Evolutionary conservation across 805 yeast species (phyloP).

Genomic region (Phaffomyces opuntiae): DNA sequence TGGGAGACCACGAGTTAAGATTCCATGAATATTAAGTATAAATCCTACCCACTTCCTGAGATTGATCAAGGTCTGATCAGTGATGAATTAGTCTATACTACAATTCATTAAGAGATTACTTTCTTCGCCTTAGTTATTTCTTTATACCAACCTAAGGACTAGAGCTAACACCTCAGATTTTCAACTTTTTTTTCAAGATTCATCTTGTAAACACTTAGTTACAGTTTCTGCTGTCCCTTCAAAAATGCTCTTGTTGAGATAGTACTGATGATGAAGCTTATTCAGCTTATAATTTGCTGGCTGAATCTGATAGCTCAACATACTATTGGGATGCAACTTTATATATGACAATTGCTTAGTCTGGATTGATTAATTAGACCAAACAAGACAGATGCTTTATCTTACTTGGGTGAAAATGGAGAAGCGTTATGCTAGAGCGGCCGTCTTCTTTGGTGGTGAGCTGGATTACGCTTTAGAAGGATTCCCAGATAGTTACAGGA

Average conservation of each 20-base stretch:
- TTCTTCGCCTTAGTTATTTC: too few species aligned
- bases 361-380: slow-evolving; percentile 22
- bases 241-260: slow-evolving; percentile 20
- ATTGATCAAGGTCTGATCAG: too few species aligned
- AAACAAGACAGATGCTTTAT: slow-evolving; percentile 23
- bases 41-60: too few species aligned
- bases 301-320: slow-evolving; percentile 15
- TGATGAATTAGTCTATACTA: too few species aligned
- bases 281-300: slow-evolving; percentile 10
- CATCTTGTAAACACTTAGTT: slow-evolving; percentile 3
- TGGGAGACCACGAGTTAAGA: too few species aligned
- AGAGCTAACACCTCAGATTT: background rate
- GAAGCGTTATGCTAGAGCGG: slow-evolving; percentile 17
- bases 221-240: slow-evolving; percentile 13
- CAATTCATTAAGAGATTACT: too few species aligned
- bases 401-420: slow-evolving; percentile 16
- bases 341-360: slow-evolving; percentile 18
- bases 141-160: background rate
- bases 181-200: background rate
- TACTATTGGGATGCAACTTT: slow-evolving; percentile 13
- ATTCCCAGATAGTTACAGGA: slow-evolving; percentile 22
- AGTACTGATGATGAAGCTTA: slow-evolving; percentile 15
- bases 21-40: too few species aligned
- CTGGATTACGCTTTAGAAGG: slow-evolving; percentile 15
- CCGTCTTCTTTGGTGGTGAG: slow-evolving; percentile 21